Conservation (phyloP, 768 basidiomycete genomes). For the Dioszegia aurantiaca region DNA sequence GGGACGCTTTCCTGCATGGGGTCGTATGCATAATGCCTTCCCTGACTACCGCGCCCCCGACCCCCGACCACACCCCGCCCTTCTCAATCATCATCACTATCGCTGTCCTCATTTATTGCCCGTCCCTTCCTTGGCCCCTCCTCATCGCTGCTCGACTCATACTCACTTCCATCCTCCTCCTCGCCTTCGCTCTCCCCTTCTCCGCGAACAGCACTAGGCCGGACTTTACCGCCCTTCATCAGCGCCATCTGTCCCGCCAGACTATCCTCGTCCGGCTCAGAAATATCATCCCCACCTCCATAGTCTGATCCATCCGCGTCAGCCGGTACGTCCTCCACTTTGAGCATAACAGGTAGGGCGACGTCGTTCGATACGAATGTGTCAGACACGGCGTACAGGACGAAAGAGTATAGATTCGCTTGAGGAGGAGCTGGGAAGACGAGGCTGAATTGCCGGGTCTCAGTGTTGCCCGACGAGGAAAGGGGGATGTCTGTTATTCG, state of each 20-base stretch:
- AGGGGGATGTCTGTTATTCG: constrained; percentile 75
- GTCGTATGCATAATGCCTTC: not conserved
- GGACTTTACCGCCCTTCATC: constrained; percentile 84
- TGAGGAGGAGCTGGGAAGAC: constrained; percentile 92
- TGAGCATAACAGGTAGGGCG: constrained; percentile 66
- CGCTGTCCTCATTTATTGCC: constrained; percentile 43
- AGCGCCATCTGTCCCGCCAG: constrained; percentile 96
- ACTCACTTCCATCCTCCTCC: constrained; percentile 57
- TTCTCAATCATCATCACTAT: constrained; percentile 33
- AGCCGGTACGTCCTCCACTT: constrained; percentile 45
- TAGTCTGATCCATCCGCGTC: constrained; percentile 52
- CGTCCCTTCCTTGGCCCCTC: constrained; percentile 36
- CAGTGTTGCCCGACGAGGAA: constrained; percentile 22
- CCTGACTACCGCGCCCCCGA: too few species aligned
- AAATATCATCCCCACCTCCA: constrained; percentile 84
- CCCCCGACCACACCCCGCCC: not conserved
- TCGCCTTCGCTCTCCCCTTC: constrained; percentile 59
- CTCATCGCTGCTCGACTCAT: constrained; percentile 51
- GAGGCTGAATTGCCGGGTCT: constrained; percentile 63
- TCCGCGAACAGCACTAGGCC: constrained; percentile 67
- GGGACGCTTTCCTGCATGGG: too few species aligned
- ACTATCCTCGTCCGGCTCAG: constrained; percentile 94
- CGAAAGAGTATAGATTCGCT: constrained; percentile 83
- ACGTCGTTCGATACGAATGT: constrained; percentile 61
- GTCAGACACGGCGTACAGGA: constrained; percentile 78